Base-by-base conservation (phyloP, 495 filamentous ascomycete species). In the Lophiotrema nucula region DNA sequence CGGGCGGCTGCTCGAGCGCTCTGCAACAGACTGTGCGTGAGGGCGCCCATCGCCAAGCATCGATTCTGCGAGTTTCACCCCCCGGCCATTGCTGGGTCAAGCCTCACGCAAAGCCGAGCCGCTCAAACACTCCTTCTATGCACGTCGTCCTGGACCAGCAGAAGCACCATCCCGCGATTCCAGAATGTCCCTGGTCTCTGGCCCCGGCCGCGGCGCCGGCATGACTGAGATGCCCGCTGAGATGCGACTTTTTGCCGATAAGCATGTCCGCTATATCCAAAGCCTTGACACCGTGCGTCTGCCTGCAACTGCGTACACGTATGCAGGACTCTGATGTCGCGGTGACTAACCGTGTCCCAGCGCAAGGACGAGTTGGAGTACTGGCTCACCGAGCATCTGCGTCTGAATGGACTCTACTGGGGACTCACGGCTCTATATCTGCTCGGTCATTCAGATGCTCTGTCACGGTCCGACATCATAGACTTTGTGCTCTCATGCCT, bases 381-480 rank as follows among this genome's bases (percentile, higher is more conserved):
- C 74, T 95, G 91, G 85, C 80, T 97, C 62, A 97, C 95, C 4
- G 91, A 97, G 72, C 93, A 98, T 67, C 83, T 98, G 49, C 89
- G 93, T 43, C 77, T 97, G 27, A 96, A 91, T 69, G 93, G 93
- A 27, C 80, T 97, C 31, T 98, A 98, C 73, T 98, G 93, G 93
- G 93, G 95, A 23, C 76, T 98, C 51, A 92, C 83, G 2, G 87
- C 92, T 13, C 80, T 97, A 6, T 86, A 96, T 74, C 79, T 97
- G 15, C 83, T 98, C 37, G 82, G 84, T 44, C 84, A 82, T 47
- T 88, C 90, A 4, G 80, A 92, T 28, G 89, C 86, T 4, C 80
- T 98, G 6, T 85, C 92, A 15, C 85, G 91, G 25, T 77, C 85
- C 35, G 84, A 90, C 56, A 87, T 90, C 25, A 85, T 98, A 68